Percentiles rank a stretch among this genome's conserved stretches.
Evolutionary conservation across 768 basidiomycete species (phyloP).

Genomic region (Amanita exitialis): DNA sequence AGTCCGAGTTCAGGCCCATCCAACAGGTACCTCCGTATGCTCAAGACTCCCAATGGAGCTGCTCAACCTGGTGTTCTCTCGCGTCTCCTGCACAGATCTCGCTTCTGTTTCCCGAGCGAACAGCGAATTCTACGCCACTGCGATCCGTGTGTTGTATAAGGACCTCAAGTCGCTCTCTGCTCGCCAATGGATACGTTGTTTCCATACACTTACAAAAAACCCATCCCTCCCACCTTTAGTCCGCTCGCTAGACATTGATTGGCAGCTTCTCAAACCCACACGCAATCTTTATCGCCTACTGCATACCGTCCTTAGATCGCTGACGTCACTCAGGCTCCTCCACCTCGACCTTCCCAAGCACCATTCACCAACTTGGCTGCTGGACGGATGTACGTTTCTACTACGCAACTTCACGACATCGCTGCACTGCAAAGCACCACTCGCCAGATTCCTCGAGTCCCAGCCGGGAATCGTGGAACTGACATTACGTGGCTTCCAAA

Average conservation of each 20-base stretch:
- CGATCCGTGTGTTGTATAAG: constrained; percentile 20
- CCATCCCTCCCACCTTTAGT: constrained; percentile 29
- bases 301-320: constrained; percentile 28
- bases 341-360: constrained; percentile 37
- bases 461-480: constrained; percentile 41
- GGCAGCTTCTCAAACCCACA: constrained; percentile 25
- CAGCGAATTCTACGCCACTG: constrained; percentile 18
- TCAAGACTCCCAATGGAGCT: constrained; percentile 22
- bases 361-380: constrained; percentile 37
- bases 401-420: constrained; percentile 44
- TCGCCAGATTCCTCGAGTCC: constrained; percentile 41
- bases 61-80: constrained; percentile 18
- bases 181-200: constrained; percentile 21
- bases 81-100: constrained; percentile 14
- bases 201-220: constrained; percentile 29
- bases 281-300: constrained; percentile 41
- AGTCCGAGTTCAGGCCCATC: neutral
- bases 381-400: constrained; percentile 31
- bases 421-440: constrained; percentile 36
- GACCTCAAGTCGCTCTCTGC: constrained; percentile 24
- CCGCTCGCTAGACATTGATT: constrained; percentile 36
- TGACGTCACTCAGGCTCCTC: constrained; percentile 30
- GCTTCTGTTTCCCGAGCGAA: constrained; percentile 15
- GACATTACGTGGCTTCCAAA: constrained; percentile 42
- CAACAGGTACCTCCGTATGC: neutral